These are phyloP conservation scores for Annona cherimola DNA, from an alignment of 164 flowering plant genomes.

Conservation along the genomic window DNA sequence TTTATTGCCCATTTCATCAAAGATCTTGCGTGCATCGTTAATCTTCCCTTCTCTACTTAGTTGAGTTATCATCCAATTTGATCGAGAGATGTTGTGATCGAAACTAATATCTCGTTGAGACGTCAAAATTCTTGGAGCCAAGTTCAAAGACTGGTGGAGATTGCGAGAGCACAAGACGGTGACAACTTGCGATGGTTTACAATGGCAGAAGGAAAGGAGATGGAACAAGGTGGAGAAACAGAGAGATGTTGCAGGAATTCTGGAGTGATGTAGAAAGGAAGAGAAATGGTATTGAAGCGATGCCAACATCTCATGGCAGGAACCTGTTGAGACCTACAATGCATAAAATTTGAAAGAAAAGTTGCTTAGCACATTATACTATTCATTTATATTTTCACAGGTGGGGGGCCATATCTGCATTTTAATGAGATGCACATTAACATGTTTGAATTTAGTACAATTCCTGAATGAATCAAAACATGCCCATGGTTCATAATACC, in stretches of 20 bases:
- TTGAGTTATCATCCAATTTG: constrained; percentile 8
- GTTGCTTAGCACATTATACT: too few relatives aligned
- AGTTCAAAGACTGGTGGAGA: neutral
- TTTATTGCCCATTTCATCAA: constrained; percentile 9
- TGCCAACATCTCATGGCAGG: neutral
- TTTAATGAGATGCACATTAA: too few relatives aligned
- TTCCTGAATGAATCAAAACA: too few relatives aligned
- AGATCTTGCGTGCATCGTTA: constrained; percentile 7
- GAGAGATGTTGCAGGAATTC: neutral
- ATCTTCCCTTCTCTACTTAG: constrained; percentile 12
- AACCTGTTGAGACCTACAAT: too few relatives aligned
- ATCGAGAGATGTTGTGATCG: constrained; percentile 1
- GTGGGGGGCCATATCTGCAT: too few relatives aligned
- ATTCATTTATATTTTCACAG: too few relatives aligned
- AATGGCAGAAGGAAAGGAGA: neutral
- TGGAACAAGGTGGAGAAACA: neutral
- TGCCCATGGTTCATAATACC: too few relatives aligned
- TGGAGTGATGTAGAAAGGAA: neutral
- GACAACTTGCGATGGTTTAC: too few relatives aligned
- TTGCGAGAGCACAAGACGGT: neutral
- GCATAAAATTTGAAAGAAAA: too few relatives aligned
- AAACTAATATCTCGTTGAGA: constrained; percentile 3
- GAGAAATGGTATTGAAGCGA: neutral
- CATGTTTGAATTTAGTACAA: too few relatives aligned
- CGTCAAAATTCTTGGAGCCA: neutral